Evolutionary conservation across 2,329 filamentous ascomycete species (phyloP).

Genomic region (Trichoderma oligosporum): DNA sequence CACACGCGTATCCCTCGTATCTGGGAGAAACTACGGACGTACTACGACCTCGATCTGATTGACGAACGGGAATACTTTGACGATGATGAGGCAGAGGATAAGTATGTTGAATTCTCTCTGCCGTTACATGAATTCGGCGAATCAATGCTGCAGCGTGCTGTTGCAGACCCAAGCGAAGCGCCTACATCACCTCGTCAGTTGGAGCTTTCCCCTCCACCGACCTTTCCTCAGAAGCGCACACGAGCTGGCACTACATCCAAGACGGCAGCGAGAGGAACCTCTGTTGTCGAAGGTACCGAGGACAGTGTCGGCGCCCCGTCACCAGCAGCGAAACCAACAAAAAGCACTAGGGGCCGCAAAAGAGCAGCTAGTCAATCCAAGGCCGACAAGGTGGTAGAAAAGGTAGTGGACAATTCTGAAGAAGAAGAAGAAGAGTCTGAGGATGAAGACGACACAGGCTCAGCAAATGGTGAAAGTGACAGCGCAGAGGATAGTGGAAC

Average conservation of each 20-base stretch:
- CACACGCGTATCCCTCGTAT: conserved; percentile 90
- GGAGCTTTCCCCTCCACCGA: conserved; percentile 36
- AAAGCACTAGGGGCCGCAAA: conserved; percentile 43
- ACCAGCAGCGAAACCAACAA: conserved; percentile 37
- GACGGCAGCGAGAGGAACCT: conserved; percentile 40
- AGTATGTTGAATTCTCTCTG: conserved; percentile 64
- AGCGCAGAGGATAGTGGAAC: conserved; percentile 38
- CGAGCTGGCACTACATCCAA: conserved; percentile 36
- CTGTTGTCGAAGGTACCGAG: conserved; percentile 48
- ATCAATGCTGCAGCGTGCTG: conserved; percentile 44
- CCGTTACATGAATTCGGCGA: conserved; percentile 47
- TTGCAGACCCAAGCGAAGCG: conserved; percentile 46
- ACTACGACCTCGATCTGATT: conserved; percentile 82
- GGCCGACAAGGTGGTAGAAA: conserved; percentile 30
- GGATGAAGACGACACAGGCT: conserved; percentile 32
- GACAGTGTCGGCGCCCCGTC: conserved; percentile 39
- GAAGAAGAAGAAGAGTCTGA: conserved; percentile 32
- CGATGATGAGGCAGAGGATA: conserved; percentile 55
- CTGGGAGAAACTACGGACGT: conserved; percentile 77
- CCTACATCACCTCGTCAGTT: conserved; percentile 45
- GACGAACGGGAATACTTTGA: conserved; percentile 77
- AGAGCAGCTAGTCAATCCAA: conserved; percentile 42
- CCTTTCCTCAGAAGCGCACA: conserved; percentile 43
- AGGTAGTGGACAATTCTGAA: conserved; percentile 33
- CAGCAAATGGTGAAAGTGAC: conserved; percentile 34